A percentile compares a stretch with the other conserved stretches of the same genome.
phyloP scores from a whole-genome alignment of 805 yeast genomes.

The Spathaspora hagerdaliae region DNA sequence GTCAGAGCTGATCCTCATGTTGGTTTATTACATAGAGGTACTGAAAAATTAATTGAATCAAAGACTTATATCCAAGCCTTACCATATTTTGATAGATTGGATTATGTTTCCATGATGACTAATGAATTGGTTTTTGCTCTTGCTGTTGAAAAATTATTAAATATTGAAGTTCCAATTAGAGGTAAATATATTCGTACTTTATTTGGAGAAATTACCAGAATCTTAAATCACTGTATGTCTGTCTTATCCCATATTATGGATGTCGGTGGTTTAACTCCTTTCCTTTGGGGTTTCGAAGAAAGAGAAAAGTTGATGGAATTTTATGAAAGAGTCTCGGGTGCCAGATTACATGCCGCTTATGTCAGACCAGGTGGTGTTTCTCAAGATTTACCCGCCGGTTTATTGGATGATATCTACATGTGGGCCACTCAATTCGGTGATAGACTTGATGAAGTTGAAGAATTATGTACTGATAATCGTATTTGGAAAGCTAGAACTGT shows the following conservation, averaged over 20 bases:
- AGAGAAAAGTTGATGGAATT: slow-evolving; percentile 91
- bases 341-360: slow-evolving; percentile 84
- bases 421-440: slow-evolving; percentile 97
- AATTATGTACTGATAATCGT: slow-evolving; percentile 83
- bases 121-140: slow-evolving; percentile 81
- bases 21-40: slow-evolving; percentile 83
- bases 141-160: slow-evolving; percentile 80
- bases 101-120: slow-evolving; percentile 85
- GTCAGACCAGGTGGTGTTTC: slow-evolving; percentile 91
- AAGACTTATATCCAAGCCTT: slow-evolving; percentile 85
- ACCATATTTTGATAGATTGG: slow-evolving; percentile 85
- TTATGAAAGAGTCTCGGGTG: slow-evolving; percentile 87
- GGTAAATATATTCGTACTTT: slow-evolving; percentile 81
- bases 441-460: slow-evolving; percentile 87
- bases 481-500: slow-evolving; percentile 87
- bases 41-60: slow-evolving; percentile 82
- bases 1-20: slow-evolving; percentile 86
- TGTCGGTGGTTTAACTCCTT: slow-evolving; percentile 91
- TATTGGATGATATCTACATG: slow-evolving; percentile 87
- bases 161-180: slow-evolving; percentile 80
- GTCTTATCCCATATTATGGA: slow-evolving; percentile 88
- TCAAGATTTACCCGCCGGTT: slow-evolving; percentile 81
- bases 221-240: slow-evolving; percentile 82
- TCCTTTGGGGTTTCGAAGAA: slow-evolving; percentile 92
- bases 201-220: slow-evolving; percentile 83